A percentile compares a stretch with the other conserved stretches of the same genome.
Evolutionary conservation across 2,329 filamentous ascomycete species (phyloP).

Genomic region (Lasiodiplodia hormozganensis): DNA sequence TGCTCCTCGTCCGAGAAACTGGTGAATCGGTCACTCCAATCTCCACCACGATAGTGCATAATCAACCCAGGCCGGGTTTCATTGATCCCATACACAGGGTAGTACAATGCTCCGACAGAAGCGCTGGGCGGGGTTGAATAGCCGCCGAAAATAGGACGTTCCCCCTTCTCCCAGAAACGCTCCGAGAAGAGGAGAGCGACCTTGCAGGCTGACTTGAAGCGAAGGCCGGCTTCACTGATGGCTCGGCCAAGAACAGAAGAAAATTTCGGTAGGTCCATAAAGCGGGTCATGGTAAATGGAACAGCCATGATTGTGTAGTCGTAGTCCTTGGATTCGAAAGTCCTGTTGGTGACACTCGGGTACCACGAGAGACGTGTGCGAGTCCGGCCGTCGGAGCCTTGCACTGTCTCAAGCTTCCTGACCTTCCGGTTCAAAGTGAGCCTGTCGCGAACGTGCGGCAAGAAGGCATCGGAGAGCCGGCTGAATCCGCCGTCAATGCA

Average conservation of each 20-base stretch:
- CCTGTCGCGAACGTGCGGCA: conserved; percentile 7
- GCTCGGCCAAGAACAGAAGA: conserved; percentile 4
- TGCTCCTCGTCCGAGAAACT: conserved; percentile 23
- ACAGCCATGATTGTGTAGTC: conserved; percentile 19
- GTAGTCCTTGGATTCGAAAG: conserved; percentile 1
- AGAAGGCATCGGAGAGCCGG: conserved; percentile 8
- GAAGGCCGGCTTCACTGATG: conserved; percentile 11
- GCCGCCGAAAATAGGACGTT: conserved; percentile 8
- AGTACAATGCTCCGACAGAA: conserved; percentile 5
- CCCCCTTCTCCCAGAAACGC: conserved; percentile 9
- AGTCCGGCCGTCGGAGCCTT: neutral
- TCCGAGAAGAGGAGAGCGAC: conserved; percentile 8
- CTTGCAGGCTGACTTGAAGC: conserved; percentile 21
- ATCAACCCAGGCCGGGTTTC: neutral
- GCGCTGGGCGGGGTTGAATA: conserved; percentile 5
- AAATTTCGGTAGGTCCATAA: conserved; percentile 14
- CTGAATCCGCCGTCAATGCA: conserved; percentile 23
- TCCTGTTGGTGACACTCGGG: neutral
- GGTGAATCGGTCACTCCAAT: conserved; percentile 16
- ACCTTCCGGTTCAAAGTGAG: conserved; percentile 10
- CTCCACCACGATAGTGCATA: conserved; percentile 19
- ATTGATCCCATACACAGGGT: conserved; percentile 17
- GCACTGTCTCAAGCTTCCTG: neutral
- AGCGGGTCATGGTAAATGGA: conserved; percentile 21
- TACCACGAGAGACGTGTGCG: conserved; percentile 21